phyloP scores from a whole-genome alignment of 345 rosid species.

The Adansonia digitata region DNA sequence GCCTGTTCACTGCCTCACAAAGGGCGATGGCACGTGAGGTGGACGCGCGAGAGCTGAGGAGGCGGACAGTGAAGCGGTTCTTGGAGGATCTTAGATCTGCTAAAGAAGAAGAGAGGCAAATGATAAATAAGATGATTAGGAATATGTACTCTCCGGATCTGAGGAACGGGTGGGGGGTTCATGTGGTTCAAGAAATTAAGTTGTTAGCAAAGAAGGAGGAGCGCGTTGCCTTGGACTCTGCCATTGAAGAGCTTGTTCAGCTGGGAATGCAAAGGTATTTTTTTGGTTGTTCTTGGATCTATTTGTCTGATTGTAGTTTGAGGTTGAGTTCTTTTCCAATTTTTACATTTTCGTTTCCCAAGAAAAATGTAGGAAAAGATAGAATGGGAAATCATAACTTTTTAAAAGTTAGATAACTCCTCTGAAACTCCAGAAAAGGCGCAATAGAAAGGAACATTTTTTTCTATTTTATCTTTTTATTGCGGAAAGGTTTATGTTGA shows the following conservation, averaged over 20 bases:
- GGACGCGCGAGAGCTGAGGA: conserved; percentile 68
- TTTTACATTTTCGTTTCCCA: background rate
- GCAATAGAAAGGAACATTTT: background rate
- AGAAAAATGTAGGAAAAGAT: conserved; percentile 5
- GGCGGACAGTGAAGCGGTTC: conserved; percentile 72
- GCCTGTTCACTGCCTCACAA: conserved; percentile 88
- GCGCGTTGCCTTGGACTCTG: conserved; percentile 63
- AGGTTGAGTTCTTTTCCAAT: background rate
- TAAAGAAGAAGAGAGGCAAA: conserved; percentile 36
- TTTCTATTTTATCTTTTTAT: background rate
- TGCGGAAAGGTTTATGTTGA: background rate
- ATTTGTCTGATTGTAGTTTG: background rate
- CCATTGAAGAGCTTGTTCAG: conserved; percentile 73
- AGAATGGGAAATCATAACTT: background rate
- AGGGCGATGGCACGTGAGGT: conserved; percentile 70
- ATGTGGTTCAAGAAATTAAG: conserved; percentile 89
- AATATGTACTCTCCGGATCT: conserved; percentile 99
- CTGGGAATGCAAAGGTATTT: conserved; percentile 83
- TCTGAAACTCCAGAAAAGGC: background rate
- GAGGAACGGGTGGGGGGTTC: conserved; percentile 97
- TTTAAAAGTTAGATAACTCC: background rate
- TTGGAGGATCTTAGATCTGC: conserved; percentile 67
- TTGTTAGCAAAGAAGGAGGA: conserved; percentile 69
- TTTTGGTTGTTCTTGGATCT: background rate
- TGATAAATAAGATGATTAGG: conserved; percentile 50